Percentiles rank a stretch among this genome's conserved stretches.
Conservation (phyloP, 768 basidiomycete genomes). For the Podaxis rugospora region DNA sequence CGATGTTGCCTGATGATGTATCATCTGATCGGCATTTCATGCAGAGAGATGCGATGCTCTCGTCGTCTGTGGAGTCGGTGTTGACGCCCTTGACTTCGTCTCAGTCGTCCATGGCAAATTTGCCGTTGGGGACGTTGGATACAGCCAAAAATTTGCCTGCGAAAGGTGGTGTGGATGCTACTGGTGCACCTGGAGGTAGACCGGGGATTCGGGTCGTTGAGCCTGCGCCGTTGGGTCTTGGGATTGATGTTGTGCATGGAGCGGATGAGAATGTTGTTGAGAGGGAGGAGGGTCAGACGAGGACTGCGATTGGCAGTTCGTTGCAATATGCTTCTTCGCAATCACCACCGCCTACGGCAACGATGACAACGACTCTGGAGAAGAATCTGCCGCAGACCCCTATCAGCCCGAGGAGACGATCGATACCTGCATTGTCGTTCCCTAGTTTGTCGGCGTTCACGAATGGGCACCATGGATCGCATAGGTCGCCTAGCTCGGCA, state of each 20-base stretch:
- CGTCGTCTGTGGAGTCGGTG: slow-evolving; percentile 59
- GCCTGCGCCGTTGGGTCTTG: slow-evolving; percentile 9
- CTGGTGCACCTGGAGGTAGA: slow-evolving; percentile 3
- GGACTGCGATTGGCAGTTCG: slow-evolving; percentile 27
- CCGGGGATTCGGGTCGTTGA: slow-evolving; percentile 17
- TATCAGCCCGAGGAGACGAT: slow-evolving; percentile 28
- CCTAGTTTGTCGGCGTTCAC: slow-evolving; percentile 25
- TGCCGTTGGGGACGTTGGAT: slow-evolving; percentile 25
- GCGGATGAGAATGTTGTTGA: slow-evolving; percentile 20
- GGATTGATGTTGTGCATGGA: neutral
- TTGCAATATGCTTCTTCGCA: slow-evolving; percentile 43
- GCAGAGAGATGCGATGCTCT: slow-evolving; percentile 22
- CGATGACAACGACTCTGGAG: slow-evolving; percentile 15
- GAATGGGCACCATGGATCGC: neutral
- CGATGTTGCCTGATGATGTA: slow-evolving; percentile 1
- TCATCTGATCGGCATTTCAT: neutral
- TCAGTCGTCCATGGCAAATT: slow-evolving; percentile 35
- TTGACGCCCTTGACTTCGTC: slow-evolving; percentile 48
- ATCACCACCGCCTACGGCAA: slow-evolving; percentile 20
- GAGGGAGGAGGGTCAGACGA: slow-evolving; percentile 22
- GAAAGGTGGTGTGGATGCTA: slow-evolving; percentile 14
- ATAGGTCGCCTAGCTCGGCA: slow-evolving; percentile 6
- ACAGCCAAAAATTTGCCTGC: neutral
- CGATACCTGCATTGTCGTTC: slow-evolving; percentile 36
- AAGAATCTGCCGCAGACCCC: neutral